These are phyloP conservation scores for Hansenula sp. DNA, from an alignment of 1,139 yeast species.

Conservation along the genomic window DNA sequence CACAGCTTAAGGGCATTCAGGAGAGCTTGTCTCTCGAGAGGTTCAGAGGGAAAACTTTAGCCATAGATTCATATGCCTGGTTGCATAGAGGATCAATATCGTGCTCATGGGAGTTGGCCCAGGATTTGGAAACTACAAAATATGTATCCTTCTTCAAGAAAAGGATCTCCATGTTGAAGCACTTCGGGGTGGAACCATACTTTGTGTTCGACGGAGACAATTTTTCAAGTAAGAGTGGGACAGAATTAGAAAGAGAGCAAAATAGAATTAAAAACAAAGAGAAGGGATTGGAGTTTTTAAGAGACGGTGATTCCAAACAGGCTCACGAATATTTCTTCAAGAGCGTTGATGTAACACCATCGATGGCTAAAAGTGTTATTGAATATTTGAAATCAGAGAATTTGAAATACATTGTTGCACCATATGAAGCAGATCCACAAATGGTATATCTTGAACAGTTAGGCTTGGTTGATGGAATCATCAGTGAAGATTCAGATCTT, in stretches of 20 bases:
- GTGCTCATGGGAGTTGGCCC: slow-evolving; percentile 82
- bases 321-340: slow-evolving; percentile 74
- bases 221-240: slow-evolving; percentile 72
- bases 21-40: slow-evolving; percentile 51
- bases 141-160: slow-evolving; percentile 58
- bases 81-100: slow-evolving; percentile 80
- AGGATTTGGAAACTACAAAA: slow-evolving; percentile 63
- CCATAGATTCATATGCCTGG: slow-evolving; percentile 97
- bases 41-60: slow-evolving; percentile 74
- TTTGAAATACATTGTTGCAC: slow-evolving; percentile 85
- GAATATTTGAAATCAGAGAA: slow-evolving; percentile 57
- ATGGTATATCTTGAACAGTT: slow-evolving; percentile 81
- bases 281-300: slow-evolving; percentile 47
- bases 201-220: slow-evolving; percentile 93
- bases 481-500: slow-evolving; percentile 94
- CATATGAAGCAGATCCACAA: slow-evolving; percentile 98
- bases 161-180: slow-evolving; percentile 59
- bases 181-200: slow-evolving; percentile 74
- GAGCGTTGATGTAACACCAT: slow-evolving; percentile 84
- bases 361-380: slow-evolving; percentile 86
- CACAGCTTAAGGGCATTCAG: slow-evolving; percentile 70
- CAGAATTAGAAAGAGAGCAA: slow-evolving; percentile 62
- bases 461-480: slow-evolving; percentile 78
- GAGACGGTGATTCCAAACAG: slow-evolving; percentile 47
- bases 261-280: slow-evolving; percentile 55